Evolutionary conservation across 2,329 filamentous ascomycete genomes (phyloP), one percentile per base, ranked within the genome.

Genomic region (Cladorrhinum sp.): DNA sequence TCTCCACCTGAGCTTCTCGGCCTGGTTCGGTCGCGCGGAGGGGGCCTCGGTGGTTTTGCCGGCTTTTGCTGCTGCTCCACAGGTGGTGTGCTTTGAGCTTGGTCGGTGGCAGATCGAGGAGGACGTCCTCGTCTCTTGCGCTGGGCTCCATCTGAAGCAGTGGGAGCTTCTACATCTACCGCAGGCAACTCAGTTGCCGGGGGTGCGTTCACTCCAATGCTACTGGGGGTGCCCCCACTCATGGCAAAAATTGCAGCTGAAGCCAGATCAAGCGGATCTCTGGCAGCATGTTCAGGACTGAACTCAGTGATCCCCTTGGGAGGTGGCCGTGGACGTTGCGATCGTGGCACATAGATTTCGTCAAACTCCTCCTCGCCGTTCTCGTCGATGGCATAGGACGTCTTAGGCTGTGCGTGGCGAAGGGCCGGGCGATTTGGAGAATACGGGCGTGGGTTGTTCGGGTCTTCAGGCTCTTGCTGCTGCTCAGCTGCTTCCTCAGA

Each of bases 351-450:
- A 8, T 76, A 59, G n/a, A 72, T 65, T 36, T 79, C 76, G 10
- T 80, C 73, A 16, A 77, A 78, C 30, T 82, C 79, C 3, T 78
- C 75, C 7, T 73, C 72, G 21, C 76, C 75, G 8, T 83, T 77
- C 28, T 80, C 80, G 1, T 75, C 69, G 54, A 83, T 81, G 2
- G 79, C 72, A 58, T 85, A 85, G 1, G 82, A 83, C 28, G 76
- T 65, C 65, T 72, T 77, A 5, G 82, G 82, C 64, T 79, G 82
- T 8, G 82, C 80, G 62, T 83, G 81, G 21, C 82, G 76, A 20
- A 85, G 72, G 10, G 74, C 71, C 21, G 81, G 81, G 30, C 80
- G 74, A 18, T 83, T 78, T 1, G 77, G 75, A 51, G 81, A 78
- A 67, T 69, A 79, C 23, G 62, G 67, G 49, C 60, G 66, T 62